Evolutionary conservation across 306 rosid genomes (phyloP), one percentile per base, ranked within the genome.

Genomic region (Quercus robur): DNA sequence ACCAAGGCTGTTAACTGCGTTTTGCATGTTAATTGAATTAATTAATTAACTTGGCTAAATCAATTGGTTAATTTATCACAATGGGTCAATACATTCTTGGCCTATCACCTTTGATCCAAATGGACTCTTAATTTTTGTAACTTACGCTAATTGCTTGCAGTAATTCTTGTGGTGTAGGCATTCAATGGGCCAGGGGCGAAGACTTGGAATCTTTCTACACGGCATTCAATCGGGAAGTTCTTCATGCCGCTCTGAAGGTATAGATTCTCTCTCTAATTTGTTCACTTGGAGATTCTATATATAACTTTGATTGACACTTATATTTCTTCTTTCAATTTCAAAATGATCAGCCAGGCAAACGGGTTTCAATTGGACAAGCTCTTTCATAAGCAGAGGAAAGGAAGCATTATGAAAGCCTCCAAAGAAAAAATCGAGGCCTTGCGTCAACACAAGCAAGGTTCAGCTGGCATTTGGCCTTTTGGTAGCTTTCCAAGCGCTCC

Each of bases 191-290:
- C 86, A 3, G 90, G 90, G 91, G 89, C n/a, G 52, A 80, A 84
- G 71, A 88, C 44, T 90, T 89, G 8, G 91, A 92, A 86, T 86
- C 97, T 52, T 79, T 92, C 56, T 85, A 85, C 87, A 75, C 56
- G n/a, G 84, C 91, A 58, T 94, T 94, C 83, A 86, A 94, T 81
- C 80, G 87, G 82, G 80, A 87, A 44, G 82, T 89, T n/a, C 93
- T 93, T 17, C 78, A 89, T 74, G 87, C 94, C 31, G 88, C 94
- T 30, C 46, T 87, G 11, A 84, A 85, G 84, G 97, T 89, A 46
- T 46, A 81, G 2, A 12, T 28, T 19, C 41, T 26, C 35, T 19
- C 70, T 14, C 44, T 38, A 38, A 38, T 23, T 63, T 26, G 70
- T 59, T 23, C 19, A 26, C 70, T 57, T 5, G 20, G 28, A 5